phyloP scores from a whole-genome alignment of 2,329 filamentous ascomycete species.

The Aspergillus unguis region DNA sequence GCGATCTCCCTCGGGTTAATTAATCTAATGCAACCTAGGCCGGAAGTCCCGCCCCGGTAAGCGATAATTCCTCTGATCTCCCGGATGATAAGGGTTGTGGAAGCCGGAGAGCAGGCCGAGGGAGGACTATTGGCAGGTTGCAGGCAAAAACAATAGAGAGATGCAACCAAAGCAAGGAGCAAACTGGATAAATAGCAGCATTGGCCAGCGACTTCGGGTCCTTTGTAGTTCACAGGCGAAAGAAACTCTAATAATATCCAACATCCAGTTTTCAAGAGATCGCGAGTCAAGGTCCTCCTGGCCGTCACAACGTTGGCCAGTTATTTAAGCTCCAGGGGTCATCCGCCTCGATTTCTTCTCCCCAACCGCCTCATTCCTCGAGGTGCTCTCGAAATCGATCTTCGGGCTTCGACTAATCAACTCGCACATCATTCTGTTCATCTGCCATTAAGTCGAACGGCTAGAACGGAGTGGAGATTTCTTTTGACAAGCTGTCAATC shows the following conservation, averaged over 20 bases:
- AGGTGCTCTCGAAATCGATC: not conserved
- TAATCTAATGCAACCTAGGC: constrained; percentile 3
- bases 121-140: not conserved
- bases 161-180: not conserved
- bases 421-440: not conserved
- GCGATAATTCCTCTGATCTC: constrained; percentile 2
- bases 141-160: too few relatives aligned
- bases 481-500: constrained; percentile 22
- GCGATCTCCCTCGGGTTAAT: constrained; percentile 9
- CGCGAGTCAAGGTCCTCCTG: not conserved
- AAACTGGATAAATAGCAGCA: not conserved
- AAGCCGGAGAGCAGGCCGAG: not conserved
- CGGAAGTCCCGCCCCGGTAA: constrained; percentile 3
- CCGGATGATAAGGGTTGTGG: not conserved
- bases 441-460: not conserved
- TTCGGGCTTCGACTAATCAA: not conserved
- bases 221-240: not conserved
- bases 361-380: not conserved
- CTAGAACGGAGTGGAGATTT: constrained; percentile 20
- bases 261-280: not conserved
- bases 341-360: not conserved
- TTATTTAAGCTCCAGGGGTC: constrained; percentile 4
- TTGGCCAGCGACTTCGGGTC: not conserved
- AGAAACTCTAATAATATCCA: not conserved
- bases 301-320: not conserved